Conservation (phyloP, 495 filamentous ascomycete species). For the Aspergillus saccharolyticus region DNA sequence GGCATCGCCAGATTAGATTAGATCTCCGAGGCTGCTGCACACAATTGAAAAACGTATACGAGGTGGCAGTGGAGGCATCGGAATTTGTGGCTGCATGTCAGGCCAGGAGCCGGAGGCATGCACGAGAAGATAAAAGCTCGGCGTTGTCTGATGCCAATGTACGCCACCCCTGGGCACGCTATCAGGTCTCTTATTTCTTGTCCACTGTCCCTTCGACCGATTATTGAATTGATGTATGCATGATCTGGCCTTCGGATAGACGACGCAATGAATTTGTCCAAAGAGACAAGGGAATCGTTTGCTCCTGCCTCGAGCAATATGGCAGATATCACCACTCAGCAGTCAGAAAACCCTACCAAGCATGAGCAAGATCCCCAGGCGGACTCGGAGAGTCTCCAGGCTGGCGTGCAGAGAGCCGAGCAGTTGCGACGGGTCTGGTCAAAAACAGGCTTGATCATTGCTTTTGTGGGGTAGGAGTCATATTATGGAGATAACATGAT, state of each 20-base stretch:
- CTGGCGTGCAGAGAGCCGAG: constrained; percentile 21
- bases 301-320: not conserved
- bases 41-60: not conserved
- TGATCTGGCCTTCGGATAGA: not conserved
- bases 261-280: not conserved
- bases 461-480: constrained; percentile 18
- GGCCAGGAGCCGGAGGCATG: not conserved
- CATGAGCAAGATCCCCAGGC: not conserved
- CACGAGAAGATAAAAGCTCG: not conserved
- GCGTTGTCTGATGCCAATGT: not conserved
- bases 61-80: not conserved
- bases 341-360: not conserved
- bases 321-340: not conserved
- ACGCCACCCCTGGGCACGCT: not conserved
- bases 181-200: not conserved
- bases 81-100: not conserved
- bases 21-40: not conserved
- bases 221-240: not conserved
- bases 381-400: constrained; percentile 16
- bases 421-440: constrained; percentile 21
- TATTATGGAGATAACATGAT: not conserved
- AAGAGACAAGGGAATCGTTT: not conserved
- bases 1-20: constrained; percentile 10
- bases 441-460: constrained; percentile 17
- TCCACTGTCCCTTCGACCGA: not conserved